A percentile compares a stretch with the other conserved stretches of the same genome.
Conservation (phyloP, 371 early-diverging fungal genomes). For the Mycotypha africana region DNA sequence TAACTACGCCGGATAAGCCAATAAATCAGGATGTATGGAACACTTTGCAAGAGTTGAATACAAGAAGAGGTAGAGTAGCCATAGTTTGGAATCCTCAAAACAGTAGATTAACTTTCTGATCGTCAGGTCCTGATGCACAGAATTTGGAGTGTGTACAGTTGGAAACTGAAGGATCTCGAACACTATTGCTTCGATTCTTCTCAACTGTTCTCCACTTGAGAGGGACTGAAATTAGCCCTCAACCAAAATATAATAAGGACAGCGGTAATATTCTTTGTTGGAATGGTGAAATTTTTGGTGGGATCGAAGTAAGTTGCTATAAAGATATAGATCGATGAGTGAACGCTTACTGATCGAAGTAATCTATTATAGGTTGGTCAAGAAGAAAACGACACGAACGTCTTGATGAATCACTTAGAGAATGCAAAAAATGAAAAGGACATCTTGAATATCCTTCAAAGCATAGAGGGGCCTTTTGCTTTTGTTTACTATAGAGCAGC, state of each 20-base stretch:
- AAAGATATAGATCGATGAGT: too few relatives aligned
- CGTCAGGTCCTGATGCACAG: conserved; percentile 46
- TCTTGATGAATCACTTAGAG: conserved; percentile 42
- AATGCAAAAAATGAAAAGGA: conserved; percentile 4
- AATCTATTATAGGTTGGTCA: conserved; percentile 16
- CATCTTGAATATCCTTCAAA: conserved; percentile 39
- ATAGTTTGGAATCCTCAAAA: background rate
- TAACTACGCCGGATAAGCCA: conserved; percentile 7
- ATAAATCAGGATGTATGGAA: conserved; percentile 27
- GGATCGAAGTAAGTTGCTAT: conserved; percentile 40
- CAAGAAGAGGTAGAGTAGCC: conserved; percentile 39
- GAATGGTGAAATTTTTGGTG: conserved; percentile 85
- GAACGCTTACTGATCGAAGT: background rate
- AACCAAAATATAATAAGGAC: conserved; percentile 51
- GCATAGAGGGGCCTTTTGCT: conserved; percentile 75
- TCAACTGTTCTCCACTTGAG: conserved; percentile 81
- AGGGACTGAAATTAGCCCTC: conserved; percentile 56
- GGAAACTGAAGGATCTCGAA: background rate
- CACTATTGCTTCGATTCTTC: conserved; percentile 36
- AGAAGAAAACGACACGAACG: conserved; percentile 51
- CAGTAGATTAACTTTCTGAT: background rate
- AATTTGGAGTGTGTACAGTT: conserved; percentile 6
- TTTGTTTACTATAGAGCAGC: conserved; percentile 61
- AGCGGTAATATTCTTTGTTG: conserved; percentile 64
- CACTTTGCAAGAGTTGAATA: conserved; percentile 34